These are phyloP conservation scores for Paramecium octaurelia DNA, from an alignment of 73 alveolate species.

Conservation along the genomic window DNA sequence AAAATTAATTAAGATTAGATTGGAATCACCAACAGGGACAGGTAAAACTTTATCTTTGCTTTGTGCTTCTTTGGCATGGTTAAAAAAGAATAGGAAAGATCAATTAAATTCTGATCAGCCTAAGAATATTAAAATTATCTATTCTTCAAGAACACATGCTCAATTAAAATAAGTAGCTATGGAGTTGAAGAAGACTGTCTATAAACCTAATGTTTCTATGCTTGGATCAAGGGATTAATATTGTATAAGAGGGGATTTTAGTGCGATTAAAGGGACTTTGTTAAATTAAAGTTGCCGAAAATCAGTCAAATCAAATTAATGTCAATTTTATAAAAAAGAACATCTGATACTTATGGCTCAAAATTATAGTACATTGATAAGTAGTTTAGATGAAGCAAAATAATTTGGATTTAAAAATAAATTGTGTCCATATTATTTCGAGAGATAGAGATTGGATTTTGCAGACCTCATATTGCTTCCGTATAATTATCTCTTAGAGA, in stretches of 20 bases:
- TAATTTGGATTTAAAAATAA: slow-evolving; percentile 68
- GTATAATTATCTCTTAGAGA: slow-evolving; percentile 64
- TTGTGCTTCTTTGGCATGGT: slow-evolving; percentile 79
- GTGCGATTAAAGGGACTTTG: slow-evolving; percentile 20
- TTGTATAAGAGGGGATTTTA: slow-evolving; percentile 73
- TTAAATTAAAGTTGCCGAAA: slow-evolving; percentile 37
- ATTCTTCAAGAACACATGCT: slow-evolving; percentile 87
- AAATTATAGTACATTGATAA: not conserved
- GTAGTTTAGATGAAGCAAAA: slow-evolving; percentile 72
- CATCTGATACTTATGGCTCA: not conserved
- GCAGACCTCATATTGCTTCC: slow-evolving; percentile 77
- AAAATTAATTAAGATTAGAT: not conserved
- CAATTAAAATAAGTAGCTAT: slow-evolving; percentile 78
- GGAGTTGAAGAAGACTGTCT: slow-evolving; percentile 79
- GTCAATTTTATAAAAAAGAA: not conserved
- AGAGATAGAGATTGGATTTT: slow-evolving; percentile 65
- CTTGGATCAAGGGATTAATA: slow-evolving; percentile 82
- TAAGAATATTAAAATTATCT: slow-evolving; percentile 67
- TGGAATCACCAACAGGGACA: slow-evolving; percentile 81
- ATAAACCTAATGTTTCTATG: slow-evolving; percentile 74
- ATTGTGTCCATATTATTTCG: slow-evolving; percentile 77
- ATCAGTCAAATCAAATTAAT: not conserved
- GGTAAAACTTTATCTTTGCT: slow-evolving; percentile 93
- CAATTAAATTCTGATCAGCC: slow-evolving; percentile 55
- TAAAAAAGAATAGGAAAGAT: slow-evolving; percentile 25